Evolutionary conservation across 2,329 filamentous ascomycete species (phyloP).

Genomic region (Rutstroemia sp.): DNA sequence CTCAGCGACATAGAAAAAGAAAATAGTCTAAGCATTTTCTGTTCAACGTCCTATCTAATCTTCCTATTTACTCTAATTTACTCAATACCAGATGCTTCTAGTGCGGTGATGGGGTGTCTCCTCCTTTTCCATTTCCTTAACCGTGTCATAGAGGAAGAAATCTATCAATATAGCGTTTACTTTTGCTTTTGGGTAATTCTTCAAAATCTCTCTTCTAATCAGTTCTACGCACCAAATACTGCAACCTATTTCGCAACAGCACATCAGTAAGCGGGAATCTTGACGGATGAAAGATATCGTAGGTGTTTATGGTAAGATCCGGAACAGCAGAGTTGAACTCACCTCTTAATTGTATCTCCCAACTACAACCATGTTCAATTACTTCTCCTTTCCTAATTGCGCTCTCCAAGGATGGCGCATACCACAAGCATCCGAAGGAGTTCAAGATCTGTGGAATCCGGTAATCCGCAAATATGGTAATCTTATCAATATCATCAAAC

Average conservation of each 20-base stretch:
- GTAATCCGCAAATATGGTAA: constrained; percentile 99
- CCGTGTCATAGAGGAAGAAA: constrained; percentile 93
- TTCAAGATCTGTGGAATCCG: constrained; percentile 91
- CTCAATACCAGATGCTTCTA: constrained; percentile 86
- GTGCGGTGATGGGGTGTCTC: constrained; percentile 79
- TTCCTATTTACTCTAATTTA: constrained; percentile 32
- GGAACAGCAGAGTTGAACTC: constrained; percentile 17
- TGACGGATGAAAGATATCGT: not conserved
- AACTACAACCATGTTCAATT: constrained; percentile 64
- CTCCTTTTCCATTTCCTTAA: constrained; percentile 74
- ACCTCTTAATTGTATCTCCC: constrained; percentile 85
- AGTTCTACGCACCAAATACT: constrained; percentile 96
- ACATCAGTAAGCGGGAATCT: not conserved
- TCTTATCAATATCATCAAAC: constrained; percentile 86
- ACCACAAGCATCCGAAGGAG: constrained; percentile 72
- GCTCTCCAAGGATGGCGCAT: constrained; percentile 70
- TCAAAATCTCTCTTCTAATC: constrained; percentile 72
- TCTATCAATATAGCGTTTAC: constrained; percentile 91
- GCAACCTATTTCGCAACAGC: constrained; percentile 47
- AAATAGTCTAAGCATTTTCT: not conserved
- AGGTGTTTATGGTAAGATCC: not conserved
- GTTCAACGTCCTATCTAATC: not conserved
- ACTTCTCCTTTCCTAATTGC: constrained; percentile 57
- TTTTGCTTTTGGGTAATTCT: constrained; percentile 60
- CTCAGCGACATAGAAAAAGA: not conserved